Percentiles rank a stretch among this genome's conserved stretches.
These are phyloP conservation scores for Quercus lobata DNA, from an alignment of 331 rosid species.

Conservation along the genomic window DNA sequence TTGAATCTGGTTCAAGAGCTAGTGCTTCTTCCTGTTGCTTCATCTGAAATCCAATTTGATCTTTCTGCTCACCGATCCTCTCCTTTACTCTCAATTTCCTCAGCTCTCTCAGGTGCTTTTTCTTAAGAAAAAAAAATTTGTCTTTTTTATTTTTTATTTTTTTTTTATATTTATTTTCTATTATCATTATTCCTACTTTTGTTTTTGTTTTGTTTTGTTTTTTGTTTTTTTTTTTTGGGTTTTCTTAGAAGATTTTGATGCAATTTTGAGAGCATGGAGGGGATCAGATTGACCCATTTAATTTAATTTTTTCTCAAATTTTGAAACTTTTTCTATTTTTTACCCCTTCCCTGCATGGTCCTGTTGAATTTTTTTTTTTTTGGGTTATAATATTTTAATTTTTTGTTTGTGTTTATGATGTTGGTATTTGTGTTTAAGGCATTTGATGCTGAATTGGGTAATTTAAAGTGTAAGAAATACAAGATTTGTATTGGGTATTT, in stretches of 20 bases:
- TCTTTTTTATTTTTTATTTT: not conserved
- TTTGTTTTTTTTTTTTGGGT: not conserved
- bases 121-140: not conserved
- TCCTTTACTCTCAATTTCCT: not conserved
- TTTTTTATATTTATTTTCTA: not conserved
- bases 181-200: not conserved
- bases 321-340: not conserved
- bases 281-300: slow-evolving; percentile 31
- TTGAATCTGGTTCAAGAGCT: not conserved
- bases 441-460: not conserved
- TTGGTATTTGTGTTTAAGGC: not conserved
- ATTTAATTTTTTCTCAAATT: not conserved
- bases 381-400: not conserved
- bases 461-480: not conserved
- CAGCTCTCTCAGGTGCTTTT: slow-evolving; percentile 11
- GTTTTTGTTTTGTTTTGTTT: no score
- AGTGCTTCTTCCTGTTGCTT: not conserved
- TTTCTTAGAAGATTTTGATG: not conserved
- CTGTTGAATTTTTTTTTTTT: not conserved
- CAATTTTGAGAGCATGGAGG: not conserved
- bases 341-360: not conserved
- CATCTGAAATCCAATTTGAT: not conserved
- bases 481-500: not conserved
- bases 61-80: slow-evolving; percentile 12
- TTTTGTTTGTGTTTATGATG: not conserved